phyloP scores from a whole-genome alignment of 352 stramenopile genomes.

The Phytophthora multivora region DNA sequence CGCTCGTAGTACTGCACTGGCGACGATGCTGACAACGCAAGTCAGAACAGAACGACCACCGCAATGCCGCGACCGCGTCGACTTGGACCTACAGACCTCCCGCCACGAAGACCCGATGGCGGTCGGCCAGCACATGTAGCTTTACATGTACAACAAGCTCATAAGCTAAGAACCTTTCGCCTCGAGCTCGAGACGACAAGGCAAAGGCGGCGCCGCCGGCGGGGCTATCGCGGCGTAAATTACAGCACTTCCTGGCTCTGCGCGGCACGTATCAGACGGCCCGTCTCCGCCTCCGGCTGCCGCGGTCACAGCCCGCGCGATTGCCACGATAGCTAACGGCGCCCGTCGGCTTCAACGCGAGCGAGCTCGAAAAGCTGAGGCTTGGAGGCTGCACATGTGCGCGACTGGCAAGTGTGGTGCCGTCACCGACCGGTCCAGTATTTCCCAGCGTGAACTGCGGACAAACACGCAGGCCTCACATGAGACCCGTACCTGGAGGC shows the following conservation, averaged over 20 bases:
- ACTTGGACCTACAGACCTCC: slow-evolving; percentile 1
- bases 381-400: background rate
- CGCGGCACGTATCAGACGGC: slow-evolving; percentile 37
- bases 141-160: no score
- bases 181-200: background rate
- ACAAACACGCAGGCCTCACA: background rate
- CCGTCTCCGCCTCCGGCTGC: slow-evolving; percentile 34
- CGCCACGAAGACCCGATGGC: slow-evolving; percentile 1
- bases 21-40: background rate
- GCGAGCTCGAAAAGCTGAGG: background rate
- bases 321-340: slow-evolving; percentile 28
- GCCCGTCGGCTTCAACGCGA: slow-evolving; percentile 23
- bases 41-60: slow-evolving; percentile 4
- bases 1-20: slow-evolving; percentile 21
- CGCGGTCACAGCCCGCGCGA: slow-evolving; percentile 25
- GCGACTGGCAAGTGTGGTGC: slow-evolving; percentile 6
- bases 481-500: no score
- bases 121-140: background rate
- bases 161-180: background rate
- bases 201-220: background rate
- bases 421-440: background rate
- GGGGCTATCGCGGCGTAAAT: slow-evolving; percentile 24
- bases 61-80: slow-evolving; percentile 15
- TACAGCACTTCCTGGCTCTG: slow-evolving; percentile 28
- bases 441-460: background rate